Evolutionary conservation across 176 grass and related monocot species (phyloP), one percentile per base, ranked within the genome.

Genomic region (Oryza meridionalis): DNA sequence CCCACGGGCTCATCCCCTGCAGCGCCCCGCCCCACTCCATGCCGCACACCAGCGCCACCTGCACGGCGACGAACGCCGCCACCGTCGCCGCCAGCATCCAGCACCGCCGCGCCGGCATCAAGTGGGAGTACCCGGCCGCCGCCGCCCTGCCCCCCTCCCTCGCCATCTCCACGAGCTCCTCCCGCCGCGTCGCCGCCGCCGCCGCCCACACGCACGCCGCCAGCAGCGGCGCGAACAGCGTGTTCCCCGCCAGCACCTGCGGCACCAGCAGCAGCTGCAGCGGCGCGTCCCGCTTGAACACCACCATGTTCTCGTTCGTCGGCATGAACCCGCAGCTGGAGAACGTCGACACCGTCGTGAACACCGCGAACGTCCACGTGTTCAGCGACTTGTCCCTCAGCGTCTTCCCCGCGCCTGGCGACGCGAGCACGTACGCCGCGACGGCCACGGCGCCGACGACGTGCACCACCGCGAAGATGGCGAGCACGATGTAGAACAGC

Each of bases 291-390:
- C 78, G 85, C 7, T 17, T 85, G 83, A 95, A 95, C 2, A 65
- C 76, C 1, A 12, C 9, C 93, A 95, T 95, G 83, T 88, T 92
- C 82, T 92, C 88, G 81, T 95, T 95, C 14, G 76, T 92, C 26
- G 90, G 93, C 73, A 88, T 55, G 72, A 61, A 95, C 1, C 93
- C 85, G 79, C 90, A 92, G 81, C 8, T 92, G 10, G 90, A 88
- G 83, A 95, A 92, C 3, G 90, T 90, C 47, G 90, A 92, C 46
- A 95, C 85, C 47, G 82, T 88, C 35, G 82, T 84, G 86, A 95
- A 95, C 53, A 88, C 49, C 6, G 90, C 81, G 82, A 96, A 92
- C 24, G 76, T 93, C 69, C 74, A 74, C 44, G 67, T 13, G 66
- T 85, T 69, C 63, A 96, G 80, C 1, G 76, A 73, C 79, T 90